These are phyloP conservation scores for Castanospermum australe DNA, from an alignment of 306 rosid species.

Conservation along the genomic window DNA sequence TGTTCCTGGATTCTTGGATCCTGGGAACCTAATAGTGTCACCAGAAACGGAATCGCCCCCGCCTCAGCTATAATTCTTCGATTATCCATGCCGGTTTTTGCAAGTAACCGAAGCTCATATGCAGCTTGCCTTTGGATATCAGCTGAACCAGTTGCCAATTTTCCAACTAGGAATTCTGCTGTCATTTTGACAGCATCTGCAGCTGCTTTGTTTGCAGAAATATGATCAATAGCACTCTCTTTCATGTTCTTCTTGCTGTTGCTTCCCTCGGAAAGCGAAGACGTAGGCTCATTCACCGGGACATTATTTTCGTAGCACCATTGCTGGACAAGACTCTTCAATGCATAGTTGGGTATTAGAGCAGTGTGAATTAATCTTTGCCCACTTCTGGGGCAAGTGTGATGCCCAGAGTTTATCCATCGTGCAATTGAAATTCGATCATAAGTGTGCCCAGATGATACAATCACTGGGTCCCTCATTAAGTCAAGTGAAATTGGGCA, in stretches of 20 bases:
- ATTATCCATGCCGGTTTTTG: constrained; percentile 78
- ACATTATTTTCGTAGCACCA: constrained; percentile 76
- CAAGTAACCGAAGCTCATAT: constrained; percentile 78
- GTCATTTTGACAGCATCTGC: constrained; percentile 84
- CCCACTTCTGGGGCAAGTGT: constrained; percentile 89
- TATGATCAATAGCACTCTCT: constrained; percentile 56
- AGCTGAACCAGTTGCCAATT: constrained; percentile 86
- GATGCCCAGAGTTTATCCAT: constrained; percentile 93
- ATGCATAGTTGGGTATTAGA: constrained; percentile 81
- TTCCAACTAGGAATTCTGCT: constrained; percentile 90
- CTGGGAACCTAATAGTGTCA: constrained; percentile 57
- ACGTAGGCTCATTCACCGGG: constrained; percentile 31
- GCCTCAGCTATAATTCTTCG: constrained; percentile 83
- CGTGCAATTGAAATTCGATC: constrained; percentile 74
- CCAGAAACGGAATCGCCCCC: constrained; percentile 88
- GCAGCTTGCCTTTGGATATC: constrained; percentile 91
- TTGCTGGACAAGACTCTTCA: constrained; percentile 80
- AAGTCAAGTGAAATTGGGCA: constrained; percentile 89
- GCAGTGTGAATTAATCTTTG: constrained; percentile 90
- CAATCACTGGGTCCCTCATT: constrained; percentile 88
- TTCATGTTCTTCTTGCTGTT: constrained; percentile 37
- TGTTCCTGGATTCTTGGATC: constrained; percentile 92
- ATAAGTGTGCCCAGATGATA: constrained; percentile 86
- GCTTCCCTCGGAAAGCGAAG: constrained; percentile 40
- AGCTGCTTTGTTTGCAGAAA: constrained; percentile 70